phyloP scores from a whole-genome alignment of 2,329 filamentous ascomycete species.

The Metarhizium humberi region DNA sequence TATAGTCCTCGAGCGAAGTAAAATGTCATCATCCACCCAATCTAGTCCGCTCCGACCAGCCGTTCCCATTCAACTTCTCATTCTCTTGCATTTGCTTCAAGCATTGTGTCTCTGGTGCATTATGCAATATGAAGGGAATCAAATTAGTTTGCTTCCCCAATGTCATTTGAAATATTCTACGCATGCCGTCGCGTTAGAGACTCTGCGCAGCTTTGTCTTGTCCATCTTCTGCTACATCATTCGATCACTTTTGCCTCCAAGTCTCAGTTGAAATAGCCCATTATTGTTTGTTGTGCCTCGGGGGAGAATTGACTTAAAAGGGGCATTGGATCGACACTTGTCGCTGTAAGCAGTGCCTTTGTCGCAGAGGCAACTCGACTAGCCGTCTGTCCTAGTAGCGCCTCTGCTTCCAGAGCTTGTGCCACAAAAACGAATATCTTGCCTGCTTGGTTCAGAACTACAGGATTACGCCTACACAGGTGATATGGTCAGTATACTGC shows the following conservation, averaged over 20 bases:
- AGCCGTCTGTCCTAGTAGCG: constrained; percentile 76
- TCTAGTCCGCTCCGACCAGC: not conserved
- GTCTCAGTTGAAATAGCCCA: constrained; percentile 63
- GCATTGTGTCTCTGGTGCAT: not conserved
- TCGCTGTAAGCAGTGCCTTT: constrained; percentile 65
- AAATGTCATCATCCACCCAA: not conserved
- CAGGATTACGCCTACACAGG: constrained; percentile 65
- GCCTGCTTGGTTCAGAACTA: constrained; percentile 65
- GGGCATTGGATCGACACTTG: constrained; percentile 66
- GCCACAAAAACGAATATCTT: constrained; percentile 80
- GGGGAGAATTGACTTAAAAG: constrained; percentile 66
- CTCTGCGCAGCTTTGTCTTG: not conserved
- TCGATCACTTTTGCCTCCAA: not conserved
- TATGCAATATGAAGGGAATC: not conserved
- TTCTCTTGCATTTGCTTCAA: not conserved
- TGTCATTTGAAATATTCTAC: not conserved
- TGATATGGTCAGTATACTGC: not conserved
- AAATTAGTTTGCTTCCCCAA: not conserved
- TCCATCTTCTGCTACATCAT: not conserved
- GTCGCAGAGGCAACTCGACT: constrained; percentile 66
- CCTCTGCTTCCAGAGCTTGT: constrained; percentile 83
- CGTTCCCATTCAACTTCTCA: not conserved
- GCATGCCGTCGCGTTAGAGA: not conserved
- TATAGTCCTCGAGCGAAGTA: not conserved
- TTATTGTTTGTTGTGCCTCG: constrained; percentile 72